phyloP scores from a whole-genome alignment of 2,329 filamentous ascomycete genomes.

The Pseudocercospora musae region DNA sequence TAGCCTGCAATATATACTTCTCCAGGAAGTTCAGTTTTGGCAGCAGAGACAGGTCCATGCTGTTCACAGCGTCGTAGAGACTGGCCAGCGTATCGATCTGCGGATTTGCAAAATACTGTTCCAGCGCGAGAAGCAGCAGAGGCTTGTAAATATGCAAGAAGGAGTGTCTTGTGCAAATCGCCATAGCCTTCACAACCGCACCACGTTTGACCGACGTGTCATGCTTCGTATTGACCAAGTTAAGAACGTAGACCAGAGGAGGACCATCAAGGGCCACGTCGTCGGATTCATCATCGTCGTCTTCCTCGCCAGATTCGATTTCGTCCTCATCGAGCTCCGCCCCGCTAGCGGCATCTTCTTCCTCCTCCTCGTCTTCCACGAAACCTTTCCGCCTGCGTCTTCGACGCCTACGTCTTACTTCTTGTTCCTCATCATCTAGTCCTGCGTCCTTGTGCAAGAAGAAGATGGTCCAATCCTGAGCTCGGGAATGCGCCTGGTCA shows the following conservation, averaged over 20 bases:
- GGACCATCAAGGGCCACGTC: conserved; percentile 70
- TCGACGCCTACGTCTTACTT: conserved; percentile 48
- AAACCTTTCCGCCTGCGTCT: conserved; percentile 31
- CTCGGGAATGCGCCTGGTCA: conserved; percentile 90
- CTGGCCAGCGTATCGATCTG: conserved; percentile 81
- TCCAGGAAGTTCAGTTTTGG: conserved; percentile 81
- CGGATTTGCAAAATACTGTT: conserved; percentile 95
- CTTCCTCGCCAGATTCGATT: conserved; percentile 45
- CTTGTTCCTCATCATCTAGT: conserved; percentile 74
- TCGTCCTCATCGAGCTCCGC: conserved; percentile 47
- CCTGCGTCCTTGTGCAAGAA: conserved; percentile 95
- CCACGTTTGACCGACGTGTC: conserved; percentile 90
- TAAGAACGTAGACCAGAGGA: conserved; percentile 92
- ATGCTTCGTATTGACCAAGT: conserved; percentile 96
- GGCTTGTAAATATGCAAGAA: conserved; percentile 99
- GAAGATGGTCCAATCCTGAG: conserved; percentile 99
- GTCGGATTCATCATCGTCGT: conserved; percentile 48
- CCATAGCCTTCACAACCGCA: conserved; percentile 96
- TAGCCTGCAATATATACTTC: conserved; percentile 79
- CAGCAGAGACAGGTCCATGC: conserved; percentile 94
- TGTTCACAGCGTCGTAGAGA: conserved; percentile 89
- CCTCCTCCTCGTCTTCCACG: conserved; percentile 45
- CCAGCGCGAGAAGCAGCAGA: conserved; percentile 80
- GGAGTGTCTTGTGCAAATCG: conserved; percentile 94
- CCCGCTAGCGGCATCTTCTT: conserved; percentile 42